Evolutionary conservation across 768 basidiomycete species (phyloP).

Genomic region (Pisolithus marmoratus): DNA sequence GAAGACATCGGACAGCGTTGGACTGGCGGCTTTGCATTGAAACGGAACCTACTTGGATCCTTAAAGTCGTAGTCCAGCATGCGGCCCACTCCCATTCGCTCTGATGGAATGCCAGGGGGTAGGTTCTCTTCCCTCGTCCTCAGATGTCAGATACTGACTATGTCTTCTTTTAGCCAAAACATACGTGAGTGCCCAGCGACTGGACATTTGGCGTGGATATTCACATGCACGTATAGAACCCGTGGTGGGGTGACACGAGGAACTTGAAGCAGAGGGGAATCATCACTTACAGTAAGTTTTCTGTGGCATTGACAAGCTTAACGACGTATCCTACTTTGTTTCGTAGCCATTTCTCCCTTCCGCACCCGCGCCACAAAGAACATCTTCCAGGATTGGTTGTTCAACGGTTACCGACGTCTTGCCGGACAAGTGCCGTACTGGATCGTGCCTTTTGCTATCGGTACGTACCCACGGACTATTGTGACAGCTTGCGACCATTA

Average conservation of each 20-base stretch:
- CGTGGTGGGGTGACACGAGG: constrained; percentile 87
- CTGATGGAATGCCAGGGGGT: constrained; percentile 83
- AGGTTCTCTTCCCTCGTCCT: constrained; percentile 27
- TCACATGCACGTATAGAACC: constrained; percentile 43
- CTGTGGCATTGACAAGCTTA: background rate
- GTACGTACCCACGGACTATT: constrained; percentile 41
- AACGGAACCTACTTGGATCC: background rate
- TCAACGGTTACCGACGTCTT: constrained; percentile 81
- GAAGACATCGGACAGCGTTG: constrained; percentile 22
- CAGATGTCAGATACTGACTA: constrained; percentile 2
- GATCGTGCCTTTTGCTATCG: constrained; percentile 67
- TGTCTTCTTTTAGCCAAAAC: constrained; percentile 51
- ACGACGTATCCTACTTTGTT: background rate
- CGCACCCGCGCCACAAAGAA: constrained; percentile 69
- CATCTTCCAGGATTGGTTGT: constrained; percentile 68
- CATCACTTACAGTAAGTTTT: constrained; percentile 69
- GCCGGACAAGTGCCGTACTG: constrained; percentile 74
- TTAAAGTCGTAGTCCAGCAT: constrained; percentile 33
- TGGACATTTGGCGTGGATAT: background rate
- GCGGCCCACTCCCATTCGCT: constrained; percentile 47
- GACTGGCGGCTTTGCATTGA: background rate
- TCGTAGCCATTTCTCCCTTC: constrained; percentile 75
- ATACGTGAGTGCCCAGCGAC: constrained; percentile 55
- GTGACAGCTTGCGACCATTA: background rate
- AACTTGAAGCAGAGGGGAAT: constrained; percentile 72